Evolutionary conservation across 371 early-diverging fungal genomes (phyloP).

Genomic region (Circinella umbellata): DNA sequence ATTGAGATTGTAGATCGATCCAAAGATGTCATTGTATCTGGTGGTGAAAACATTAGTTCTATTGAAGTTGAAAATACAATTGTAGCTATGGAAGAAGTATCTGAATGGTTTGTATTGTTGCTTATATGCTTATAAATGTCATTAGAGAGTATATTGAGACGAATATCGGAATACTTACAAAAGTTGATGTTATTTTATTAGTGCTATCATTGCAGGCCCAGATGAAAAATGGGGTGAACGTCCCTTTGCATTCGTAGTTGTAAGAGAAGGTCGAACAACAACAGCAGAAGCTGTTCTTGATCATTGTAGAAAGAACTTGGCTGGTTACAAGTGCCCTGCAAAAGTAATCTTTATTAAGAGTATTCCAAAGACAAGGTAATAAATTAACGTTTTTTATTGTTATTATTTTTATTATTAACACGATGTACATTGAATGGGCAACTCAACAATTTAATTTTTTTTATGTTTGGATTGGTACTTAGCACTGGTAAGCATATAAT

Average conservation of each 20-base stretch:
- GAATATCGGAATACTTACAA: neutral
- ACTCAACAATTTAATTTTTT: neutral
- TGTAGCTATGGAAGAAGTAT: conserved; percentile 58
- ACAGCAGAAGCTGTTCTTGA: conserved; percentile 39
- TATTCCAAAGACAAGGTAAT: conserved; percentile 40
- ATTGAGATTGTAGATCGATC: conserved; percentile 69
- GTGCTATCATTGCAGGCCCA: conserved; percentile 67
- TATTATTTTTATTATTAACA: neutral
- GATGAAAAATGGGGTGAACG: conserved; percentile 75
- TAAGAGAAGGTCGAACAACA: conserved; percentile 44
- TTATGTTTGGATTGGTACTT: neutral
- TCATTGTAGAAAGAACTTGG: conserved; percentile 54
- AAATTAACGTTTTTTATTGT: neutral
- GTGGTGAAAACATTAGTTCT: conserved; percentile 76
- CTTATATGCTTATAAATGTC: neutral
- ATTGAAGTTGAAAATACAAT: conserved; percentile 72
- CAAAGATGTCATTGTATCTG: conserved; percentile 77
- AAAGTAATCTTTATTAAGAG: conserved; percentile 32
- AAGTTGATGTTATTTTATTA: conserved; percentile 7
- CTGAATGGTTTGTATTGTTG: conserved; percentile 49
- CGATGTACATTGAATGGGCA: neutral
- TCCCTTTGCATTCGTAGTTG: conserved; percentile 66
- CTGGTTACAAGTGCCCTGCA: conserved; percentile 55
- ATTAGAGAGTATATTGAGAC: too few species aligned
- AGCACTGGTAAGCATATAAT: conserved; percentile 32